These are phyloP conservation scores for Pyricularia grisea DNA, from an alignment of 2,329 filamentous ascomycete species.

Conservation along the genomic window DNA sequence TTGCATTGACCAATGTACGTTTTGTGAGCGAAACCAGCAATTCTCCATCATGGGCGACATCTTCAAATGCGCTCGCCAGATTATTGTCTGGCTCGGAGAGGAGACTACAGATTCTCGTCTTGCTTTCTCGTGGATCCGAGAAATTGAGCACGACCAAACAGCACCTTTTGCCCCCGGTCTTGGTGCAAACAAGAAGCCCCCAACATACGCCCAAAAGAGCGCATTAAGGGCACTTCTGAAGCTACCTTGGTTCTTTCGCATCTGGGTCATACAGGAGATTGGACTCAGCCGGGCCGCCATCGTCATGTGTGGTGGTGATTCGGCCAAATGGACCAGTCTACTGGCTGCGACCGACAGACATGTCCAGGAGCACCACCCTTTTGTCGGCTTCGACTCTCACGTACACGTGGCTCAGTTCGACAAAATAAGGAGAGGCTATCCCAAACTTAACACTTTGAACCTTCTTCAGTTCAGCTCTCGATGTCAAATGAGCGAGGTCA, in stretches of 20 bases:
- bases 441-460: not conserved
- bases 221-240: not conserved
- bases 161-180: too few species aligned
- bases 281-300: not conserved
- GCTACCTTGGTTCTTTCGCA: not conserved
- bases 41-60: slow-evolving; percentile 14
- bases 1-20: not conserved
- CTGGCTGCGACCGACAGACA: too few species aligned
- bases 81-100: slow-evolving; percentile 14
- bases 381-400: not conserved
- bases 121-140: not conserved
- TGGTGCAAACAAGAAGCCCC: too few species aligned
- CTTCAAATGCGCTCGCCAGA: slow-evolving; percentile 12
- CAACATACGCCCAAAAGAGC: not conserved
- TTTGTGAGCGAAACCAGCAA: slow-evolving; percentile 8
- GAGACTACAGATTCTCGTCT: not conserved
- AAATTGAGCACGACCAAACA: not conserved
- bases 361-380: not conserved
- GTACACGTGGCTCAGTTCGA: not conserved
- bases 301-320: not conserved
- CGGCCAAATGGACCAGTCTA: not conserved
- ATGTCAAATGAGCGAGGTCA: not conserved
- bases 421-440: not conserved
- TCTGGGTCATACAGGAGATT: not conserved
- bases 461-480: not conserved